A percentile compares a stretch with the other conserved stretches of the same genome.
phyloP scores from a whole-genome alignment of 768 basidiomycete species.

The Russula compacta region DNA sequence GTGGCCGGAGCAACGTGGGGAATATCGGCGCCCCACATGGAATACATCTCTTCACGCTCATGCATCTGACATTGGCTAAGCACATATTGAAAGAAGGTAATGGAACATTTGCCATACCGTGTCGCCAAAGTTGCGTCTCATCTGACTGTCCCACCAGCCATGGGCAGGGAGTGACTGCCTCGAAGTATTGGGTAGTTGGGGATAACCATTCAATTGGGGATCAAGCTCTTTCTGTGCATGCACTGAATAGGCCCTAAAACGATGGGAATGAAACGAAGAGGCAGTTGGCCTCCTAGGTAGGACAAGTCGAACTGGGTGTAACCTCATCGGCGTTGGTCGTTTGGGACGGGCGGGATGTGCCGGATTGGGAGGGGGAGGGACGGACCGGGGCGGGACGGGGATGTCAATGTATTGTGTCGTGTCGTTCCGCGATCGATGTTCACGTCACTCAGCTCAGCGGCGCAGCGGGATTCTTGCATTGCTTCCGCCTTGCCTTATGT shows the following conservation, averaged over 20 bases:
- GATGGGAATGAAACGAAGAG: not conserved
- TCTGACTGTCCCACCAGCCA: conserved; percentile 70
- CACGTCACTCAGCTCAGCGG: conserved; percentile 7
- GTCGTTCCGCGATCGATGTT: not conserved
- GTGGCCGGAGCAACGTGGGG: conserved; percentile 48
- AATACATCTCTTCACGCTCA: conserved; percentile 70
- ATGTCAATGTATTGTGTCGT: no score
- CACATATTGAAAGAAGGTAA: conserved; percentile 1
- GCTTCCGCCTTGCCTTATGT: not conserved
- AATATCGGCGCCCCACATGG: conserved; percentile 83
- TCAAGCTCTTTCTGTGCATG: conserved; percentile 35
- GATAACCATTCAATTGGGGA: conserved; percentile 66
- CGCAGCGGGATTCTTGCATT: not conserved
- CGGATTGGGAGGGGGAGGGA: not conserved
- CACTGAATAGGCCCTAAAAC: conserved; percentile 21
- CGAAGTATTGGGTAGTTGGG: conserved; percentile 58
- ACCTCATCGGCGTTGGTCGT: conserved; percentile 1
- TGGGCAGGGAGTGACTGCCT: conserved; percentile 52
- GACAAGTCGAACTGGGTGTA: conserved; percentile 2
- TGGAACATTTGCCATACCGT: conserved; percentile 37
- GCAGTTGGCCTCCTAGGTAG: conserved; percentile 9
- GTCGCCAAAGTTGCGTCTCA: conserved; percentile 76
- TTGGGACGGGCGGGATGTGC: not conserved
- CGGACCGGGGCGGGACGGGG: no score
- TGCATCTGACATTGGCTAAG: conserved; percentile 45